phyloP scores from a whole-genome alignment of 208 protist genomes.

The Trypanosoma scelopori region DNA sequence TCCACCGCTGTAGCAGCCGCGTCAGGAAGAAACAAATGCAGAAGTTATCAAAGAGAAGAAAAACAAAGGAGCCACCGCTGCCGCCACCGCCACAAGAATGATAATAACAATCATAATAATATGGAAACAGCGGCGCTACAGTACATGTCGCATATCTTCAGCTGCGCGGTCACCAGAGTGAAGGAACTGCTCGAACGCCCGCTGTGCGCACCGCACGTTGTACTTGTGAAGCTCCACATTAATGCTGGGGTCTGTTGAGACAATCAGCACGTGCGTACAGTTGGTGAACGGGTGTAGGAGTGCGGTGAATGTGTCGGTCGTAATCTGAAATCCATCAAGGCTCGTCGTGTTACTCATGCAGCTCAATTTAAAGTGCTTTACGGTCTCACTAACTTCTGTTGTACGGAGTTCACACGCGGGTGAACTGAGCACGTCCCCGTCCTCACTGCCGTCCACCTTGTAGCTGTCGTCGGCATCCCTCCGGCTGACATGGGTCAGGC shows the following conservation, averaged over 20 bases:
- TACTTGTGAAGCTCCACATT: constrained; percentile 79
- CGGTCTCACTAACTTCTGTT: constrained; percentile 86
- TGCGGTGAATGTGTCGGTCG: constrained; percentile 72
- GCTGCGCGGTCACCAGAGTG: constrained; percentile 66
- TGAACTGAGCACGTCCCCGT: constrained; percentile 5
- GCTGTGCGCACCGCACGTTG: constrained; percentile 67
- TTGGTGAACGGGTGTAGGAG: constrained; percentile 85
- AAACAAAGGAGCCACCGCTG: neutral
- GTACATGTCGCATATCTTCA: constrained; percentile 75
- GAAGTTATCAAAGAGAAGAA: neutral
- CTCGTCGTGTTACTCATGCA: constrained; percentile 90
- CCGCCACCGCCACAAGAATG: neutral
- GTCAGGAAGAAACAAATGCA: neutral
- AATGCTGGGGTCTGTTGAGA: constrained; percentile 67
- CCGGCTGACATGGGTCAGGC: constrained; percentile 93
- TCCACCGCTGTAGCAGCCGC: neutral
- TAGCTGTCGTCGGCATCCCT: constrained; percentile 23
- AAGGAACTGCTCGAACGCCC: constrained; percentile 69
- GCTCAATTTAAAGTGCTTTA: constrained; percentile 92
- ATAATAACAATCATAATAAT: neutral
- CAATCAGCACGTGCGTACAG: constrained; percentile 83
- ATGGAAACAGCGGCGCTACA: constrained; percentile 29
- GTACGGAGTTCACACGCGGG: constrained; percentile 57
- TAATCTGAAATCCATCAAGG: constrained; percentile 73
- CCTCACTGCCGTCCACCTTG: neutral